Conservation (phyloP, 208 protist genomes). For the Trypanosoma rangeli region DNA sequence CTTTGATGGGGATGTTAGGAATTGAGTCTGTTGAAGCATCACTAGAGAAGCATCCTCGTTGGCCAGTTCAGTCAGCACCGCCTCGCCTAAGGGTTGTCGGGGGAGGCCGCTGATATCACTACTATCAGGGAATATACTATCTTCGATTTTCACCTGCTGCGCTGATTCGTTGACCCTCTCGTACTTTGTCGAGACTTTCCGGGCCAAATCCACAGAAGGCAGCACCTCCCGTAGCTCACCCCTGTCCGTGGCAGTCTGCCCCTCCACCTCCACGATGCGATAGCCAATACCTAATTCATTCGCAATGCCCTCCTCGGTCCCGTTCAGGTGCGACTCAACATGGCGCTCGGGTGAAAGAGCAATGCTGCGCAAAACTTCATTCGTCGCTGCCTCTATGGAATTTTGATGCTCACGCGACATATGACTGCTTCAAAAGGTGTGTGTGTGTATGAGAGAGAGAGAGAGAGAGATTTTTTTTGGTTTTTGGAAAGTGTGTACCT, state of each 20-base stretch:
- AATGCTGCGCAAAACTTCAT: constrained; percentile 50
- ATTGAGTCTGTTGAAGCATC: background rate
- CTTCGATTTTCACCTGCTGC: constrained; percentile 43
- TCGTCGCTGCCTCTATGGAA: constrained; percentile 40
- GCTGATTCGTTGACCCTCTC: constrained; percentile 36
- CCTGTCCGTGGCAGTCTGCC: constrained; percentile 42
- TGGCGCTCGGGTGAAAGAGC: constrained; percentile 61
- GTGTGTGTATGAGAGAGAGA: no score
- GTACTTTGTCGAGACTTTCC: constrained; percentile 35
- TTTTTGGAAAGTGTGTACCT: no score
- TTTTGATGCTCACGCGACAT: constrained; percentile 2
- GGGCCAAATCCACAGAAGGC: constrained; percentile 17
- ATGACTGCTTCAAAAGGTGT: background rate
- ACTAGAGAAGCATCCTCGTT: background rate
- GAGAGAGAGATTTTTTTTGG: no score
- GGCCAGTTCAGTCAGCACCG: background rate
- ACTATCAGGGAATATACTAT: constrained; percentile 62
- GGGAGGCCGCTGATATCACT: constrained; percentile 37
- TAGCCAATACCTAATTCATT: constrained; percentile 28
- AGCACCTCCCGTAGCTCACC: constrained; percentile 57
- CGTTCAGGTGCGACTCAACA: constrained; percentile 39
- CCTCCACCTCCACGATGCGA: constrained; percentile 56
- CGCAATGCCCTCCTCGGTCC: constrained; percentile 25
- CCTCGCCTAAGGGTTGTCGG: background rate
- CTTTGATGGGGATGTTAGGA: background rate